Evolutionary conservation across 306 rosid genomes (phyloP).

Genomic region (Cucurbita maxima): DNA sequence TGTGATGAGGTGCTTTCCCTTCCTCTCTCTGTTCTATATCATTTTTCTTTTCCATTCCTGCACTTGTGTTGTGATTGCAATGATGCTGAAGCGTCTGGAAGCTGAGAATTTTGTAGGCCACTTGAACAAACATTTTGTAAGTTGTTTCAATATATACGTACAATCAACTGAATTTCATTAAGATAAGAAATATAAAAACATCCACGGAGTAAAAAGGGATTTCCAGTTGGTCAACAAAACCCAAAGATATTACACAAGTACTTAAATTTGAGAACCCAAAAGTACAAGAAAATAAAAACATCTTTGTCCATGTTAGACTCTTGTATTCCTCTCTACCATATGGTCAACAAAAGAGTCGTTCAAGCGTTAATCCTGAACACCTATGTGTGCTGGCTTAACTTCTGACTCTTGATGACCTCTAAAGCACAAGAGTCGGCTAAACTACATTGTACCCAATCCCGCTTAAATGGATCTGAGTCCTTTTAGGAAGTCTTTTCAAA

Average conservation of each 20-base stretch:
- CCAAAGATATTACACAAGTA: background rate
- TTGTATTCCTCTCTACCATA: background rate
- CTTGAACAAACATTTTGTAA: background rate
- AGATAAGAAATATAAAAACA: background rate
- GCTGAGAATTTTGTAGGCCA: background rate
- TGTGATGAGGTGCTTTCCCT: slow-evolving; percentile 65
- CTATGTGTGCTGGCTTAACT: background rate
- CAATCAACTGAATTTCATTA: background rate
- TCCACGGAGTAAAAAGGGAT: background rate
- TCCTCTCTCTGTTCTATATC: background rate
- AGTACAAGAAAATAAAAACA: background rate
- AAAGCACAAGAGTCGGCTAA: background rate
- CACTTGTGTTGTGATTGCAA: background rate
- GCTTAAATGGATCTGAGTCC: no score
- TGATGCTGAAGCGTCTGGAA: background rate
- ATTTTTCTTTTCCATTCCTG: background rate
- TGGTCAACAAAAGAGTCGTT: background rate
- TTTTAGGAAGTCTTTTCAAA: no score
- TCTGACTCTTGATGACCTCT: background rate
- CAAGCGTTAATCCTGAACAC: background rate
- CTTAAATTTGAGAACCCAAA: background rate
- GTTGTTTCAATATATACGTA: background rate
- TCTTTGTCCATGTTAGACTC: background rate
- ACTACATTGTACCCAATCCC: background rate
- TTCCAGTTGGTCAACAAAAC: background rate